phyloP scores from a whole-genome alignment of 495 filamentous ascomycete species.

The Apodospora peruviana region DNA sequence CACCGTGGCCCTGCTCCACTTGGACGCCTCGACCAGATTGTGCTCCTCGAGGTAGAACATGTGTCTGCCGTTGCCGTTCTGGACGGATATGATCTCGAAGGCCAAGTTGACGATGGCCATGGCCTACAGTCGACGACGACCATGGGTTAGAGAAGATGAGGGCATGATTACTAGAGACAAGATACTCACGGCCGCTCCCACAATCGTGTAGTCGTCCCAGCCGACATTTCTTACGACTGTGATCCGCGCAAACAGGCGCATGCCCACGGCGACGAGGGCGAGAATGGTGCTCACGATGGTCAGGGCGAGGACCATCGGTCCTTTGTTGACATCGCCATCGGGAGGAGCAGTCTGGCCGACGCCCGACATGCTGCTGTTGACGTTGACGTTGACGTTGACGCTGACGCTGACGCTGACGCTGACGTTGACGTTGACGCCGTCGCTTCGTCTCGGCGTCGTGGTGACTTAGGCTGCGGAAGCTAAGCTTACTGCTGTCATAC shows the following conservation, averaged over 20 bases:
- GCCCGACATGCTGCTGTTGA: too few relatives aligned
- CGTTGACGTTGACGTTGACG: too few relatives aligned
- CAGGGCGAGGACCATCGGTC: conserved; percentile 4
- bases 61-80: conserved; percentile 1
- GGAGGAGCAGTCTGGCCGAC: too few relatives aligned
- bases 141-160: not conserved
- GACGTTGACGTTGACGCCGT: too few relatives aligned
- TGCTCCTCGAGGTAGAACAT: not conserved
- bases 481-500: too few relatives aligned
- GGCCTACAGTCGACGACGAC: not conserved
- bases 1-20: not conserved
- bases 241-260: not conserved
- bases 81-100: conserved; percentile 3
- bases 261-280: not conserved
- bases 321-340: conserved; percentile 1
- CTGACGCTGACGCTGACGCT: too few relatives aligned
- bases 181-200: not conserved
- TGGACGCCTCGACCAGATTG: not conserved
- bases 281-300: not conserved
- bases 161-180: not conserved
- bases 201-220: conserved; percentile 2
- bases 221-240: conserved; percentile 1
- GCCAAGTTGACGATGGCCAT: not conserved
- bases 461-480: too few relatives aligned
- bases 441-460: too few relatives aligned